Conservation (phyloP, 2,329 filamentous ascomycete species). For the Neurospora sp. region DNA sequence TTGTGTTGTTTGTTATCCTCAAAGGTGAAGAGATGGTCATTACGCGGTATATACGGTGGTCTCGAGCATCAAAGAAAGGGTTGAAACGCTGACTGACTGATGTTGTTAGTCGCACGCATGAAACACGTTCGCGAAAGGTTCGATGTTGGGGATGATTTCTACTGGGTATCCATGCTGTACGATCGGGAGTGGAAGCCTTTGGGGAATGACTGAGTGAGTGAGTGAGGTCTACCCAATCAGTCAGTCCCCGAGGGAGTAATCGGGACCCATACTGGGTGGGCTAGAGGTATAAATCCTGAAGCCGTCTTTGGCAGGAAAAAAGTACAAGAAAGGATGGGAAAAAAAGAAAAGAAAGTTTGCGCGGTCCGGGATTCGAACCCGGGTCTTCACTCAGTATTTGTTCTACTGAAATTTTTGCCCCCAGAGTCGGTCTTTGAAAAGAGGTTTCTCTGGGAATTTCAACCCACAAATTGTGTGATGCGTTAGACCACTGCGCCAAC, state of each 20-base stretch:
- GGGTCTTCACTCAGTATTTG: not conserved
- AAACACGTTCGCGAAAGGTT: conserved; percentile 1
- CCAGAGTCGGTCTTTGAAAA: not conserved
- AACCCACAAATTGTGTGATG: not conserved
- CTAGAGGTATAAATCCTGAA: too few relatives aligned
- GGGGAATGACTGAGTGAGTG: conserved; percentile 4
- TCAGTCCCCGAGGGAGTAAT: too few relatives aligned
- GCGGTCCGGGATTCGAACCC: not conserved
- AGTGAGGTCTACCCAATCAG: too few relatives aligned
- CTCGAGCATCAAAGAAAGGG: not conserved
- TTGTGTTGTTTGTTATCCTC: too few relatives aligned
- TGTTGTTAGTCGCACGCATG: conserved; percentile 1
- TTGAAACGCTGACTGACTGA: not conserved
- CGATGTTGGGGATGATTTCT: conserved; percentile 11
- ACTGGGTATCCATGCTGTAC: conserved; percentile 15
- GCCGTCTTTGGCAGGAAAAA: too few relatives aligned
- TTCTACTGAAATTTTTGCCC: not conserved
- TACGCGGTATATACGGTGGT: not conserved
- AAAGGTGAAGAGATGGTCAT: not conserved
- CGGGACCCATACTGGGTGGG: too few relatives aligned
- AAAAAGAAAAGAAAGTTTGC: not conserved
- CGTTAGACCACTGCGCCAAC: not conserved
- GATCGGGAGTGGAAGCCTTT: conserved; percentile 11
- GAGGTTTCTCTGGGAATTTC: not conserved
- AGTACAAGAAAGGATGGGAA: not conserved